Conservation (phyloP, 2,329 filamentous ascomycete species). For the Cytospora piceae region DNA sequence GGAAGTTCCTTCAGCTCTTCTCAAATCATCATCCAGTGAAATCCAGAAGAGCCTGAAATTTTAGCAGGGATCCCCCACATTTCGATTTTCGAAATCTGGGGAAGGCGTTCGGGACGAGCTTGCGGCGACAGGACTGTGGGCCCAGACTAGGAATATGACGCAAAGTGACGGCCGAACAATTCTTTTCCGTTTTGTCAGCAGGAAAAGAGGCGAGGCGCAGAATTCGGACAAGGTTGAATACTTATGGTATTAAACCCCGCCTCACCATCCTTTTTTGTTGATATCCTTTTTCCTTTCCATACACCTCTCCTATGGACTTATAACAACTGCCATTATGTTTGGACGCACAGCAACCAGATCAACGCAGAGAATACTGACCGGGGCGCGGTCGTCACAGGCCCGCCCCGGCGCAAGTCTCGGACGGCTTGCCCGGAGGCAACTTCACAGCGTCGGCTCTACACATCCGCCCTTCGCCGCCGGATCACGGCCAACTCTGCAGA, state of each 20-base stretch:
- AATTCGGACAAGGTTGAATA: not conserved
- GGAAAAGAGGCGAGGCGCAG: not conserved
- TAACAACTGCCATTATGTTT: conserved; percentile 11
- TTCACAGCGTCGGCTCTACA: conserved; percentile 34
- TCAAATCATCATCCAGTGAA: conserved; percentile 1
- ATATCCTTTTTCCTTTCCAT: not conserved
- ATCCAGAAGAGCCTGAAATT: conserved; percentile 20
- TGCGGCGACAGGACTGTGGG: conserved; percentile 14
- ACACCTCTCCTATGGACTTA: not conserved
- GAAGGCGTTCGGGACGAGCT: conserved; percentile 15
- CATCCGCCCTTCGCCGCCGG: conserved; percentile 35
- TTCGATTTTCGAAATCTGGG: conserved; percentile 16
- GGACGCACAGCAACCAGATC: conserved; percentile 16
- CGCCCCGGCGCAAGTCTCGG: conserved; percentile 28
- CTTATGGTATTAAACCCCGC: conserved; percentile 1
- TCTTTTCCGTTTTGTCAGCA: conserved; percentile 25
- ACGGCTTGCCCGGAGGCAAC: conserved; percentile 37
- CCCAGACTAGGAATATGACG: conserved; percentile 25
- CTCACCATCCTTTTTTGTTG: not conserved
- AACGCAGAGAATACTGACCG: conserved; percentile 26
- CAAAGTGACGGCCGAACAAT: conserved; percentile 24
- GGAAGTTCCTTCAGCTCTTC: not conserved
- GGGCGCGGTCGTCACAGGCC: conserved; percentile 29
- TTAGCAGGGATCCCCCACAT: conserved; percentile 22
- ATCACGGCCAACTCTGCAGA: conserved; percentile 35